Evolutionary conservation across 805 yeast species (phyloP).

Genomic region (Ogataea allantospora): DNA sequence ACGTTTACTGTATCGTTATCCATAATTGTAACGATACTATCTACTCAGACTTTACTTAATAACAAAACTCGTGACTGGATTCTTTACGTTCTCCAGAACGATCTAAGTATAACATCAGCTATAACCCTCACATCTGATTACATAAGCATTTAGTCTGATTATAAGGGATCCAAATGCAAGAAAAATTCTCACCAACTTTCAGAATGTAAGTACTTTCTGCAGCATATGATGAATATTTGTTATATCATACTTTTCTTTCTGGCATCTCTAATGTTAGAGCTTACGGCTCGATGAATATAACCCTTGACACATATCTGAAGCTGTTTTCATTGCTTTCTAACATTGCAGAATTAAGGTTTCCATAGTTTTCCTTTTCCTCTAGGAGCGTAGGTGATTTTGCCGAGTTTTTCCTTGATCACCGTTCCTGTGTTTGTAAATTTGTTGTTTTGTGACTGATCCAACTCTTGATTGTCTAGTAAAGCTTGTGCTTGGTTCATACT

Average conservation of each 20-base stretch:
- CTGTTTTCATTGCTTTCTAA: conserved; percentile 5
- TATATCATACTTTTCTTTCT: conserved; percentile 56
- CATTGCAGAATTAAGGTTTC: conserved; percentile 39
- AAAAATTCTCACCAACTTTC: conserved; percentile 4
- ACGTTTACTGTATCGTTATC: too few relatives aligned
- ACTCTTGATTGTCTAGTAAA: conserved; percentile 28
- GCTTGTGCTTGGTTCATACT: conserved; percentile 52
- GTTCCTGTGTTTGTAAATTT: conserved; percentile 12
- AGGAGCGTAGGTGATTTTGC: conserved; percentile 53
- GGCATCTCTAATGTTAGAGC: conserved; percentile 93
- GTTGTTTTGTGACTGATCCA: conserved; percentile 4
- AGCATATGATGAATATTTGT: conserved; percentile 29
- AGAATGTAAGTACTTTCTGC: conserved; percentile 14
- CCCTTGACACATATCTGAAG: conserved; percentile 67
- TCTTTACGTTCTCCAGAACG: too few relatives aligned
- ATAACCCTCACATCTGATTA: too few relatives aligned
- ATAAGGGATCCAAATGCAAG: neutral
- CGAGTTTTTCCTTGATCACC: conserved; percentile 42
- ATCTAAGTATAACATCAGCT: too few relatives aligned
- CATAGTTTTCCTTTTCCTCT: conserved; percentile 61
- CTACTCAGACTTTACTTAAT: too few relatives aligned
- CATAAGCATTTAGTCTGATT: too few relatives aligned
- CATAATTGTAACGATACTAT: too few relatives aligned
- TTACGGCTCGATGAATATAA: conserved; percentile 77
- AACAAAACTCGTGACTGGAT: too few relatives aligned